Base-by-base conservation (phyloP, 2,329 filamentous ascomycete species). In the Aspergillus brasiliensis region DNA sequence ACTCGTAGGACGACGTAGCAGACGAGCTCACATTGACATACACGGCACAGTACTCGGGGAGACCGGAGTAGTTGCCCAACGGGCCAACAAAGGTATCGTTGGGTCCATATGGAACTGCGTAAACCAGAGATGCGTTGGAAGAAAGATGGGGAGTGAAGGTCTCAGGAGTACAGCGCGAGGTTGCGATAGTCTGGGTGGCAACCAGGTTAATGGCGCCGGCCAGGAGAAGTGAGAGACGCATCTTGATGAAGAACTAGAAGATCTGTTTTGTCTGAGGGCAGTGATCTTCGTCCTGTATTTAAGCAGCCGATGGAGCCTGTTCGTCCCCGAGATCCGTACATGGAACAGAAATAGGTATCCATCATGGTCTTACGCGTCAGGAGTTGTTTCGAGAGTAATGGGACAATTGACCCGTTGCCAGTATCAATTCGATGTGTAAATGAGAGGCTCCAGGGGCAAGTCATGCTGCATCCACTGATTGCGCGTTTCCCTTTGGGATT, bases 1-100 rank as follows among this genome's bases (percentile, higher is more conserved):
- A 49, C 23, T 49, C 46, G 17, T 31, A 49, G 46, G 46, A 49
- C 5, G 23, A 28, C 2, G 46, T 49, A 8, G 46, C 46, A n/a
- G 46, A 49, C 46, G 46, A 49, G 46, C 46, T 49, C 25, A 49
- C 46, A 15, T 49, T 49, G 25, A 49, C 46, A 11, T 49, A 49
- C 3, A 49, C 46, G 2, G 46, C 46, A 19, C 46, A 49, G 15
- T 49, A 49, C 25, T 49, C 46, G n/a, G 46, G 46, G 10, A 49
- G 46, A n/a, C 25, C 46, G n/a, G 46, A 28, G 25, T 49, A 49
- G 46, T 49, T 49, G 25, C 46, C 25, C 46, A 49, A 19, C 3
- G 46, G 46, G 15, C 46, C 46, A 49, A 49, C 46, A 2, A 49
- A 49, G n/a, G 46, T 49, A 28, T 49, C 46, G 10, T 49, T 49